phyloP scores from a whole-genome alignment of 2,329 filamentous ascomycete genomes.

The Fusarium penzigii region DNA sequence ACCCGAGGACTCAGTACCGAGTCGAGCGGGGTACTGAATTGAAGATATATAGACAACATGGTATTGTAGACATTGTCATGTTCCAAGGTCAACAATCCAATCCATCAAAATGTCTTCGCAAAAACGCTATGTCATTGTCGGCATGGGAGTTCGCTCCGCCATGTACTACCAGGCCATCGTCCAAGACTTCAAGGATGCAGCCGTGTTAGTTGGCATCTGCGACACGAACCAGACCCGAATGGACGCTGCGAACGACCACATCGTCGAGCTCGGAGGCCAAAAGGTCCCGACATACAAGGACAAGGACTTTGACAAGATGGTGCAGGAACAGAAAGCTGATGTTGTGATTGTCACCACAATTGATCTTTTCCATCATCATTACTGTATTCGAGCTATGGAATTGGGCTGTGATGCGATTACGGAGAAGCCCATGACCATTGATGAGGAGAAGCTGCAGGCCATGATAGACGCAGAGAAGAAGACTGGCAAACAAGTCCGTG shows the following conservation, averaged over 20 bases:
- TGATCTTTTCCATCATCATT: slow-evolving; percentile 61
- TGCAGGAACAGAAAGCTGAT: slow-evolving; percentile 56
- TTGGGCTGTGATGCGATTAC: slow-evolving; percentile 61
- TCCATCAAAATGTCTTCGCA: slow-evolving; percentile 14
- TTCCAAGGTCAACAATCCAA: neutral
- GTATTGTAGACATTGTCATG: too few species aligned
- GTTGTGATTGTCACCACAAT: slow-evolving; percentile 65
- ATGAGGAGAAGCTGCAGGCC: slow-evolving; percentile 49
- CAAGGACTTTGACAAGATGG: slow-evolving; percentile 58
- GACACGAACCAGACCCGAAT: slow-evolving; percentile 63
- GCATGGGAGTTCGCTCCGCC: slow-evolving; percentile 57
- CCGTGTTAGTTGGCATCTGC: slow-evolving; percentile 57
- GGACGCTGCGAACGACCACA: slow-evolving; percentile 53
- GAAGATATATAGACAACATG: neutral
- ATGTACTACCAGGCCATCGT: slow-evolving; percentile 63
- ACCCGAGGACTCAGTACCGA: slow-evolving; percentile 6
- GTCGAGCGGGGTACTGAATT: too few species aligned
- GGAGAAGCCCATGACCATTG: slow-evolving; percentile 67
- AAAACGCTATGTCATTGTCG: slow-evolving; percentile 56
- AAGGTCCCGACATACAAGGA: slow-evolving; percentile 56
- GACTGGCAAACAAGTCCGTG: slow-evolving; percentile 49
- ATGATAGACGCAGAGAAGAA: slow-evolving; percentile 42
- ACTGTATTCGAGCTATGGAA: slow-evolving; percentile 60
- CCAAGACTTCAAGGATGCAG: slow-evolving; percentile 48
- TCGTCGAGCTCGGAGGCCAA: slow-evolving; percentile 47